Evolutionary conservation across 805 yeast genomes (phyloP).

Genomic region (Kodamaea neixiangensis): DNA sequence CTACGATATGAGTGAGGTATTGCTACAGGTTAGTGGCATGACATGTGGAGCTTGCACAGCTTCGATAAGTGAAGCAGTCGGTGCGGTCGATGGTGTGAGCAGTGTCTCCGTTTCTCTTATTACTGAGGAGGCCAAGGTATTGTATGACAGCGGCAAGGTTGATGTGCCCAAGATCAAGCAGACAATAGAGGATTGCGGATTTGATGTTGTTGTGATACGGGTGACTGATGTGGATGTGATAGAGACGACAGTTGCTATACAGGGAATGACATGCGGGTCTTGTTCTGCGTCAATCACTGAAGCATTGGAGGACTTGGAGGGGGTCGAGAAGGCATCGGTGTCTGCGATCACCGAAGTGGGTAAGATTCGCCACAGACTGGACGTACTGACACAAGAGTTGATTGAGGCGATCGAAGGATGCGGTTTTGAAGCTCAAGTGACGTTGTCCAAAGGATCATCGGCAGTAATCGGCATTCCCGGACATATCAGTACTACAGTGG

Average conservation of each 20-base stretch:
- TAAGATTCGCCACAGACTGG: slow-evolving; percentile 47
- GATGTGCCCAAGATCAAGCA: slow-evolving; percentile 6
- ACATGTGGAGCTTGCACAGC: slow-evolving; percentile 30
- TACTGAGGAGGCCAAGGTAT: slow-evolving; percentile 30
- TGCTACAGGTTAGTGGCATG: slow-evolving; percentile 23
- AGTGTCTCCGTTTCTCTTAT: slow-evolving; percentile 24
- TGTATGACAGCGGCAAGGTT: slow-evolving; percentile 5
- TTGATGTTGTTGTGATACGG: slow-evolving; percentile 41
- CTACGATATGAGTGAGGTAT: slow-evolving; percentile 10
- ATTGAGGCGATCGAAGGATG: slow-evolving; percentile 63
- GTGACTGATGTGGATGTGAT: background rate
- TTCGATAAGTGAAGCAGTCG: slow-evolving; percentile 23
- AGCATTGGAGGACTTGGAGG: slow-evolving; percentile 50
- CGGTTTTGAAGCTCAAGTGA: slow-evolving; percentile 34
- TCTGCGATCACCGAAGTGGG: slow-evolving; percentile 81
- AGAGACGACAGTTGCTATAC: slow-evolving; percentile 26
- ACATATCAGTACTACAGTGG: slow-evolving; percentile 7
- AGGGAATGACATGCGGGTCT: slow-evolving; percentile 92
- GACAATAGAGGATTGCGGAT: slow-evolving; percentile 53
- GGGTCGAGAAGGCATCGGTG: slow-evolving; percentile 58
- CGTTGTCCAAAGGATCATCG: background rate
- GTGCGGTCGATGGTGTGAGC: slow-evolving; percentile 16
- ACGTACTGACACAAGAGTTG: slow-evolving; percentile 37
- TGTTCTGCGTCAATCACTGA: slow-evolving; percentile 70
- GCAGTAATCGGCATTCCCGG: background rate